These are phyloP conservation scores for Suillus sp. DNA, from an alignment of 768 basidiomycete genomes.

Conservation along the genomic window DNA sequence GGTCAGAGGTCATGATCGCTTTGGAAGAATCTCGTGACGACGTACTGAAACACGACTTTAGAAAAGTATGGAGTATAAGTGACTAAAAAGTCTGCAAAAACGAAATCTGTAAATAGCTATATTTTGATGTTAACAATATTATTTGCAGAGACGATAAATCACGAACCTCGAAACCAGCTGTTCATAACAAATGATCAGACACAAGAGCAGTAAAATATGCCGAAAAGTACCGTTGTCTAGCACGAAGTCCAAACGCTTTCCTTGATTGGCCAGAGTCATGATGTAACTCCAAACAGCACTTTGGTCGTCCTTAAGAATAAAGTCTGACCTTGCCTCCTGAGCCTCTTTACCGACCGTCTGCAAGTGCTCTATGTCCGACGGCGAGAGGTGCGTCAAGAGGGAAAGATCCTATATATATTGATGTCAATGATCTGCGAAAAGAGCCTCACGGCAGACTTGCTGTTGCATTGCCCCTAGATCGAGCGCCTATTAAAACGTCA, in stretches of 20 bases:
- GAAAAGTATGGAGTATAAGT: slow-evolving; percentile 84
- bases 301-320: slow-evolving; percentile 86
- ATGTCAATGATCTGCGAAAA: slow-evolving; percentile 3
- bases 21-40: slow-evolving; percentile 16
- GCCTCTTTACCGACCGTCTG: slow-evolving; percentile 85
- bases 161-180: slow-evolving; percentile 88
- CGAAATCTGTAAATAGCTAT: slow-evolving; percentile 90
- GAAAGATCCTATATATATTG: slow-evolving; percentile 74
- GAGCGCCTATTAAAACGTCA: neutral
- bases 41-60: slow-evolving; percentile 88
- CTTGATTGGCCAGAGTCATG: slow-evolving; percentile 46
- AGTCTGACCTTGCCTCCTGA: slow-evolving; percentile 71
- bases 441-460: slow-evolving; percentile 38
- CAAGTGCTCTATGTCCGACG: slow-evolving; percentile 78
- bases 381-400: slow-evolving; percentile 81
- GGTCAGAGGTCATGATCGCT: slow-evolving; percentile 15
- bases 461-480: slow-evolving; percentile 88
- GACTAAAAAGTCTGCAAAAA: slow-evolving; percentile 91
- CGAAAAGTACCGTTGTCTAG: slow-evolving; percentile 77
- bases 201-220: neutral
- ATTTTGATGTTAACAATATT: neutral
- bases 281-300: slow-evolving; percentile 73
- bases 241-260: slow-evolving; percentile 73
- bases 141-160: neutral
- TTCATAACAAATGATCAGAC: neutral